These are phyloP conservation scores for Clavaria fumosa DNA, from an alignment of 768 basidiomycete genomes.

Conservation along the genomic window DNA sequence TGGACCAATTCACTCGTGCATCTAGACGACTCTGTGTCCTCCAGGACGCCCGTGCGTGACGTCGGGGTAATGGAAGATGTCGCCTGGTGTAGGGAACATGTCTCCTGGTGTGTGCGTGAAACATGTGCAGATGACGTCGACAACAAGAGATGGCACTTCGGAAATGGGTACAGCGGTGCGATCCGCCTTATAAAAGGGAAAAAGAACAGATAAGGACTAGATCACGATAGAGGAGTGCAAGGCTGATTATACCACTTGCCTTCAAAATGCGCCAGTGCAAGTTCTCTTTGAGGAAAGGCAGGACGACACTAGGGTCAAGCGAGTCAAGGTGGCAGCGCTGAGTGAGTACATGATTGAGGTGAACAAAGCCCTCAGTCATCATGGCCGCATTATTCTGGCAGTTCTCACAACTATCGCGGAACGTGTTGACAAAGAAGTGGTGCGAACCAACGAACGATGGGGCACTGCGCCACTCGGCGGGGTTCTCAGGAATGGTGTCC, in stretches of 20 bases:
- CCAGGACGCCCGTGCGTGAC: slow-evolving; percentile 12
- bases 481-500: slow-evolving; percentile 25
- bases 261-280: slow-evolving; percentile 29
- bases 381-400: slow-evolving; percentile 20
- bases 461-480: slow-evolving; percentile 21
- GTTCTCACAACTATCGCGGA: slow-evolving; percentile 24
- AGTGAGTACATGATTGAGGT: slow-evolving; percentile 23
- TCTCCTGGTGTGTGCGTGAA: slow-evolving; percentile 7
- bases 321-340: slow-evolving; percentile 18
- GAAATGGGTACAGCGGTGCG: slow-evolving; percentile 5
- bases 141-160: slow-evolving; percentile 10
- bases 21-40: too few species aligned
- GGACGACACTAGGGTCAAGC: slow-evolving; percentile 23
- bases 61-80: slow-evolving; percentile 7
- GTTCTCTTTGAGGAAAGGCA: slow-evolving; percentile 24
- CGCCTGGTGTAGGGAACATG: slow-evolving; percentile 11
- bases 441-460: slow-evolving; percentile 28
- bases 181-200: not conserved
- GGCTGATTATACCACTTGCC: too few species aligned
- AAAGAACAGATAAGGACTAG: too few species aligned
- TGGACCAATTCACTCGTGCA: too few species aligned
- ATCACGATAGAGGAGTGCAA: too few species aligned
- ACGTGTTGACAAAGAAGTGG: slow-evolving; percentile 25
- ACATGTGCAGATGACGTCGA: slow-evolving; percentile 8
- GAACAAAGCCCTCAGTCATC: slow-evolving; percentile 29